Conservation (phyloP, 106 monocot species). For the Allium sativum region DNA sequence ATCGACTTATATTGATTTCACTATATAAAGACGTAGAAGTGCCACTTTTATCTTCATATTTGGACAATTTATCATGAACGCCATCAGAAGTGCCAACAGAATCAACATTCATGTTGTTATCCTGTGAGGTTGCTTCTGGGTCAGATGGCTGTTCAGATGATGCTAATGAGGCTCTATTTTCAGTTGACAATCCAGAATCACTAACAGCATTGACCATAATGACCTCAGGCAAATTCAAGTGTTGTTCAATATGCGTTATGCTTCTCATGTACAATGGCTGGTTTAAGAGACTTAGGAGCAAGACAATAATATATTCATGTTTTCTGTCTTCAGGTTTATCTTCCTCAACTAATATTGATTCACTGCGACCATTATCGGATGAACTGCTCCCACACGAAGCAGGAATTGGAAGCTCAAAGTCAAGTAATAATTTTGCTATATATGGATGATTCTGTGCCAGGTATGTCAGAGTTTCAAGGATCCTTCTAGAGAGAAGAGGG, state of each 20-base stretch:
- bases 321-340: conserved; percentile 34
- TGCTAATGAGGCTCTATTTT: conserved; percentile 25
- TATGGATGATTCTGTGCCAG: conserved; percentile 78
- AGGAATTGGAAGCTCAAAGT: conserved; percentile 49
- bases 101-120: conserved; percentile 26
- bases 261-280: conserved; percentile 95
- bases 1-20: conserved; percentile 24
- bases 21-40: conserved; percentile 8
- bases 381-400: conserved; percentile 6
- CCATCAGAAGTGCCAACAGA: conserved; percentile 17
- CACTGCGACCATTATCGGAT: conserved; percentile 48
- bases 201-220: conserved; percentile 69
- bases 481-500: conserved; percentile 80
- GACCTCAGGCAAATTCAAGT: conserved; percentile 89
- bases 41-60: conserved; percentile 11
- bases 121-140: too few relatives aligned
- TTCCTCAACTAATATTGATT: conserved; percentile 73
- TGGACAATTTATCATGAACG: conserved; percentile 24
- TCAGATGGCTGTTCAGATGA: conserved; percentile 43
- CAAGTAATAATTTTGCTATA: conserved; percentile 83
- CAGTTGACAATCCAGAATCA: conserved; percentile 33
- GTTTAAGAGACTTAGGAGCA: conserved; percentile 76
- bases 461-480: conserved; percentile 81
- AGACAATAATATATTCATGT: conserved; percentile 40
- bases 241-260: conserved; percentile 94